Evolutionary conservation across 129 eudicot genomes (phyloP).

Genomic region (Calendula officinalis): DNA sequence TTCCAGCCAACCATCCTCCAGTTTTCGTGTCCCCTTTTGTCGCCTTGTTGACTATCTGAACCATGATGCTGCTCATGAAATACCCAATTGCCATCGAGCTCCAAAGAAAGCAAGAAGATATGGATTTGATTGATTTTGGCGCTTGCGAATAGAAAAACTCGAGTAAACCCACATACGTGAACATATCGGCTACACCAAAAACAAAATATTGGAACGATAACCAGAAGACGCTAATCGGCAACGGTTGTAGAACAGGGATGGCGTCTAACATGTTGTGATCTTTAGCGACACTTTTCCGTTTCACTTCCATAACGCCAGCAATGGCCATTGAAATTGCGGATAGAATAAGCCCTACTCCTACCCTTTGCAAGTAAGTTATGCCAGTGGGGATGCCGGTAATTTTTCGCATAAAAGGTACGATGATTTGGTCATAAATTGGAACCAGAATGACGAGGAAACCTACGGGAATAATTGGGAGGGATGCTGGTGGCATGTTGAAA

Average conservation of each 20-base stretch:
- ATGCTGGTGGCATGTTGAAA: conserved; percentile 65
- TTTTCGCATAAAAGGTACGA: conserved; percentile 52
- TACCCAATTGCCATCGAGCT: conserved; percentile 74
- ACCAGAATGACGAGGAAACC: conserved; percentile 40
- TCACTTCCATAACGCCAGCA: conserved; percentile 63
- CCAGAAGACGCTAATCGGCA: conserved; percentile 79
- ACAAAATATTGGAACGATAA: conserved; percentile 55
- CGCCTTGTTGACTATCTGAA: conserved; percentile 46
- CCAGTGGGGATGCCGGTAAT: conserved; percentile 67
- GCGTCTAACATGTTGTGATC: conserved; percentile 63
- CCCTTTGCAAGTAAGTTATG: conserved; percentile 65
- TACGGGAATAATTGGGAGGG: conserved; percentile 65
- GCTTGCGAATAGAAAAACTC: conserved; percentile 80
- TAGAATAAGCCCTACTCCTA: conserved; percentile 69
- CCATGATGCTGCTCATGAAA: conserved; percentile 52
- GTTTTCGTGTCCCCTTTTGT: conserved; percentile 43
- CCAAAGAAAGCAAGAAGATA: conserved; percentile 78
- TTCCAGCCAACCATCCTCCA: conserved; percentile 76
- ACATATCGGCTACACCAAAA: conserved; percentile 76
- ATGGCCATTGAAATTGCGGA: conserved; percentile 61
- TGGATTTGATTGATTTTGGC: conserved; percentile 59
- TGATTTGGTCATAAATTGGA: conserved; percentile 53
- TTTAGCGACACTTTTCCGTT: conserved; percentile 55
- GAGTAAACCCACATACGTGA: conserved; percentile 65
- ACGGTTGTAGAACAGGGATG: conserved; percentile 43